Evolutionary conservation across 371 early-diverging fungal species (phyloP).

Genomic region (Encephalitozoon romaleae): DNA sequence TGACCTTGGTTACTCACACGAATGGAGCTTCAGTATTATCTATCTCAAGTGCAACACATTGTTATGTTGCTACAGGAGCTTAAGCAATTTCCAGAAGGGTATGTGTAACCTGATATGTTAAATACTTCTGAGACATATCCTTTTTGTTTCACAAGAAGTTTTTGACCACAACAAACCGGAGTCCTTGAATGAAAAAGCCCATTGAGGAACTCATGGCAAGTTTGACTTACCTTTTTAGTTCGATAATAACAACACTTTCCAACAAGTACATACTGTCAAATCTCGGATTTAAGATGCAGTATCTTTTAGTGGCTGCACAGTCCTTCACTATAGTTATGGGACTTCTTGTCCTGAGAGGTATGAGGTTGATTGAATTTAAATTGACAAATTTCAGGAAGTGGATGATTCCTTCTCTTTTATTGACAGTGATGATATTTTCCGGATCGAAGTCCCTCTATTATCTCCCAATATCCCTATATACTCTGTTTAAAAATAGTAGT

Average conservation of each 20-base stretch:
- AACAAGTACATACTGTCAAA: slow-evolving; percentile 58
- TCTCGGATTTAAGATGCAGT: slow-evolving; percentile 40
- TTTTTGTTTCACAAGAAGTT: neutral
- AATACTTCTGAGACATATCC: neutral
- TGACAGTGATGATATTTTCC: slow-evolving; percentile 89
- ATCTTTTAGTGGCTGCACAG: slow-evolving; percentile 48
- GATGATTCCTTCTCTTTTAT: slow-evolving; percentile 73
- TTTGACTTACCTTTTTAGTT: slow-evolving; percentile 29
- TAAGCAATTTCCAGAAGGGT: too few relatives aligned
- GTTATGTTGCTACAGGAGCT: too few relatives aligned
- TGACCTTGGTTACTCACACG: too few relatives aligned
- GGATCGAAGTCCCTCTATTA: slow-evolving; percentile 82
- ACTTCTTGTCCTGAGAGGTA: neutral
- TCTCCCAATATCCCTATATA: slow-evolving; percentile 75
- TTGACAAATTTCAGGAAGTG: slow-evolving; percentile 65
- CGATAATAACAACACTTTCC: slow-evolving; percentile 44
- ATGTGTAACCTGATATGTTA: neutral
- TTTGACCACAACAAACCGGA: neutral
- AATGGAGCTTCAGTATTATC: too few relatives aligned
- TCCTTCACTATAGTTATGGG: slow-evolving; percentile 41
- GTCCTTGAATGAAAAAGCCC: neutral
- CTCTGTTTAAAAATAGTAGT: slow-evolving; percentile 92
- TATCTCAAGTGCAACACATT: too few relatives aligned
- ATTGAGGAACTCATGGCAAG: slow-evolving; percentile 1
- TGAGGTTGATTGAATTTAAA: slow-evolving; percentile 61